Evolutionary conservation across 768 basidiomycete genomes (phyloP).

Genomic region (Hemileccinum impolitum): DNA sequence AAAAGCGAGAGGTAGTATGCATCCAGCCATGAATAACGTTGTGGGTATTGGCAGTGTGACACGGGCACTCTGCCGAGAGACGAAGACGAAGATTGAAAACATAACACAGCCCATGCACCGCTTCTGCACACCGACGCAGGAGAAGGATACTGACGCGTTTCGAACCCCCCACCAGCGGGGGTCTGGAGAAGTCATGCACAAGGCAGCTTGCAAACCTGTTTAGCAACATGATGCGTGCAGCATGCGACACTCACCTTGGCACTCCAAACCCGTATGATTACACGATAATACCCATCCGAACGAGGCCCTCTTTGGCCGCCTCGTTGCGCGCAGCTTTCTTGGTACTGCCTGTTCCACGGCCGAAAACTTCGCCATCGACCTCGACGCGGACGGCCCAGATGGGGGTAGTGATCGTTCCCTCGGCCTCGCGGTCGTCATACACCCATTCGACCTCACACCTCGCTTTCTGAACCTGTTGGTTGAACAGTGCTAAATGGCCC

Average conservation of each 20-base stretch:
- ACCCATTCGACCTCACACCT: slow-evolving; percentile 66
- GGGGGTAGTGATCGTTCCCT: slow-evolving; percentile 63
- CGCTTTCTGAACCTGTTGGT: slow-evolving; percentile 65
- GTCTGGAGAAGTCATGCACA: slow-evolving; percentile 57
- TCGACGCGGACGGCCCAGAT: slow-evolving; percentile 69
- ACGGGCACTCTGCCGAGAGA: too few relatives aligned
- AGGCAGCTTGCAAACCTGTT: slow-evolving; percentile 29
- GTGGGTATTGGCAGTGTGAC: too few relatives aligned
- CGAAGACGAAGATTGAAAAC: not conserved
- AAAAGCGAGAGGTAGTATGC: too few relatives aligned
- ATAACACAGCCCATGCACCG: slow-evolving; percentile 38
- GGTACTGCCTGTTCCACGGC: slow-evolving; percentile 63
- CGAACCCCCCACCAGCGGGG: slow-evolving; percentile 43
- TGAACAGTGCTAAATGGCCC: slow-evolving; percentile 78
- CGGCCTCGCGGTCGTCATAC: slow-evolving; percentile 47
- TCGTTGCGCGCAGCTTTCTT: slow-evolving; percentile 81
- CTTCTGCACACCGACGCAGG: slow-evolving; percentile 65
- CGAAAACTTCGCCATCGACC: slow-evolving; percentile 58
- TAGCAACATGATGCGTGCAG: too few relatives aligned
- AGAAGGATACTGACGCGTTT: slow-evolving; percentile 15
- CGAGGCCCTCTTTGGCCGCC: slow-evolving; percentile 72
- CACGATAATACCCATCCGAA: slow-evolving; percentile 53
- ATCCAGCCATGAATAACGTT: not conserved
- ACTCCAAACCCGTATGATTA: slow-evolving; percentile 17
- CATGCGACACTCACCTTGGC: slow-evolving; percentile 32